Conservation (phyloP, 805 yeast genomes). For the Spathaspora arborariae region DNA sequence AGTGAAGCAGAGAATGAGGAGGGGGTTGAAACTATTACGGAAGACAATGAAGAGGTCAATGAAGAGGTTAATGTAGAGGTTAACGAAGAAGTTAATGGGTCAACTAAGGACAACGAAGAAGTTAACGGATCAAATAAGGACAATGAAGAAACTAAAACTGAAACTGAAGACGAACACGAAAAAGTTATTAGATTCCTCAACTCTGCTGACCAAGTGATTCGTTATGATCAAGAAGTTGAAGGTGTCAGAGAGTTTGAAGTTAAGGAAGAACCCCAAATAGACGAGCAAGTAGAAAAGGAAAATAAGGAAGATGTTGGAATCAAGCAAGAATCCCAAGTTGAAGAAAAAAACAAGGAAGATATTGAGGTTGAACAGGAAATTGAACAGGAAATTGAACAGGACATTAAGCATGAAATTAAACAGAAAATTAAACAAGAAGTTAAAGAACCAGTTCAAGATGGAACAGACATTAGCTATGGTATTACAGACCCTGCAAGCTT, state of each 20-base stretch:
- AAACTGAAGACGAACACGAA: too few species aligned
- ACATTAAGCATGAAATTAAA: slow-evolving; percentile 5
- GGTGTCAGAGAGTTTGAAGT: background rate
- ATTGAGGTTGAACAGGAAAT: slow-evolving; percentile 5
- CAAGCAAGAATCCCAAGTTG: background rate
- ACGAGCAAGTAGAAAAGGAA: background rate
- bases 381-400: background rate
- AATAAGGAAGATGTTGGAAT: background rate
- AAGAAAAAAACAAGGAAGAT: background rate
- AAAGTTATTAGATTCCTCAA: too few species aligned
- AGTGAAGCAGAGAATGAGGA: background rate
- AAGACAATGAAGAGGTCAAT: background rate
- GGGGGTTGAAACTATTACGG: too few species aligned
- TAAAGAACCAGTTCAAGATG: slow-evolving; percentile 1
- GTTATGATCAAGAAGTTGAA: too few species aligned
- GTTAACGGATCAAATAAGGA: too few species aligned
- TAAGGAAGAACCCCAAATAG: background rate
- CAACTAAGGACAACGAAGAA: too few species aligned
- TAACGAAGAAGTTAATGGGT: background rate
- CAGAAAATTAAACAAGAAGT: background rate
- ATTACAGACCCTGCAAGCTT: background rate
- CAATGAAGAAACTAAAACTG: too few species aligned
- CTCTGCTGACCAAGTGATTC: too few species aligned
- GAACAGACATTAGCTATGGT: slow-evolving; percentile 19
- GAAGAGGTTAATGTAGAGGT: background rate